phyloP scores from a whole-genome alignment of 768 basidiomycete genomes.

The Russula virescens region DNA sequence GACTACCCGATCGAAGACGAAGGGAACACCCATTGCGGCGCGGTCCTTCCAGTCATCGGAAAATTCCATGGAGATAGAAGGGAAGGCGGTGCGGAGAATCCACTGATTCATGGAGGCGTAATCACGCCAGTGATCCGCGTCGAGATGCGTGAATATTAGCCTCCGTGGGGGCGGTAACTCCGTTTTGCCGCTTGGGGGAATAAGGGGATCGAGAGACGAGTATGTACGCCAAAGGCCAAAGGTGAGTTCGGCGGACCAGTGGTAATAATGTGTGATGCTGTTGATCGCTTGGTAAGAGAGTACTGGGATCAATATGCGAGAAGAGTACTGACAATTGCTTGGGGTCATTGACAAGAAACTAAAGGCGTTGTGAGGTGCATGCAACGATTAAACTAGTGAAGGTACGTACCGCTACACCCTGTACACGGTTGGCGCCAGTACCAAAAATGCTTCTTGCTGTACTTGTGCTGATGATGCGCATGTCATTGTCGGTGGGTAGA shows the following conservation, averaged over 20 bases:
- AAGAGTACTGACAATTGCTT: constrained; percentile 63
- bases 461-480: constrained; percentile 64
- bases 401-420: constrained; percentile 62
- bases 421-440: constrained; percentile 61
- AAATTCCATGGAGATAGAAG: constrained; percentile 76
- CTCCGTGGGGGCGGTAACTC: constrained; percentile 68
- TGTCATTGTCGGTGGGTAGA: constrained; percentile 71
- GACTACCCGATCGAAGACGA: constrained; percentile 83
- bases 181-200: constrained; percentile 60
- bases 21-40: constrained; percentile 56
- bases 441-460: constrained; percentile 70
- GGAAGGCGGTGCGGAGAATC: constrained; percentile 75
- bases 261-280: constrained; percentile 89
- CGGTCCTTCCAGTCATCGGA: constrained; percentile 81
- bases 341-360: constrained; percentile 83
- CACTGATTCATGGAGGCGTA: constrained; percentile 90
- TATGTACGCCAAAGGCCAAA: constrained; percentile 93
- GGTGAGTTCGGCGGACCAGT: constrained; percentile 88
- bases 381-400: background rate
- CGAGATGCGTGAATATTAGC: constrained; percentile 68
- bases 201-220: constrained; percentile 66
- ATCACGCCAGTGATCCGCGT: constrained; percentile 81
- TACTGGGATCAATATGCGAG: background rate
- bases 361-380: background rate
- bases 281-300: background rate